Evolutionary conservation across 2,329 filamentous ascomycete species (phyloP).

Genomic region (Didymella arachidicola): DNA sequence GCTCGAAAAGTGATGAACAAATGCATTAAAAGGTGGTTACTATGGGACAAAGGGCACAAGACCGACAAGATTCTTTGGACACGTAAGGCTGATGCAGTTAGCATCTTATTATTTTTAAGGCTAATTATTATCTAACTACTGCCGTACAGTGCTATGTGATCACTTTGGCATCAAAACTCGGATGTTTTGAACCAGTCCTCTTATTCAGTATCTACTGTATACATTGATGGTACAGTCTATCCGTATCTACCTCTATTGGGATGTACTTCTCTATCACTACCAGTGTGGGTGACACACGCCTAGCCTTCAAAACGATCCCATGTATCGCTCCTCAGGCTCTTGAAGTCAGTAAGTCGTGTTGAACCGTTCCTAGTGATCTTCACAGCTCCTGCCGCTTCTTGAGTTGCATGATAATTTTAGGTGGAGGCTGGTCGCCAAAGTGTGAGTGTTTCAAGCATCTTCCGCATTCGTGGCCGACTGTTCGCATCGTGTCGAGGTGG

Average conservation of each 20-base stretch:
- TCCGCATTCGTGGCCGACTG: constrained; percentile 6
- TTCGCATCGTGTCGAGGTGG: constrained; percentile 5
- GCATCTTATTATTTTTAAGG: no score
- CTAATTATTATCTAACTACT: no score
- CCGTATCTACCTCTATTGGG: no score
- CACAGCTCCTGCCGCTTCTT: background rate
- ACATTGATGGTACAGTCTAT: background rate
- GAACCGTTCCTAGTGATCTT: background rate
- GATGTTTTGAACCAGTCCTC: no score
- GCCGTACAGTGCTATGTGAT: no score
- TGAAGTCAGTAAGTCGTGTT: background rate
- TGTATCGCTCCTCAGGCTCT: background rate
- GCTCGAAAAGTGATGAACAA: no score
- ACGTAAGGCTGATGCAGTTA: no score
- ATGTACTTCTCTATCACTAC: background rate
- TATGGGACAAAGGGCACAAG: no score
- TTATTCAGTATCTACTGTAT: no score
- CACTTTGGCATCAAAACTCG: no score
- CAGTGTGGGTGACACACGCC: background rate
- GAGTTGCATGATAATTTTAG: background rate
- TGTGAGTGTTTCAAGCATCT: constrained; percentile 3
- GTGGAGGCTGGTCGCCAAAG: constrained; percentile 4
- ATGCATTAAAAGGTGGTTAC: no score
- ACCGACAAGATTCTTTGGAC: no score
- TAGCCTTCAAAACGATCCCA: background rate